Base-by-base conservation (phyloP, 164 flowering plant species). In the Magnolia sinica region DNA sequence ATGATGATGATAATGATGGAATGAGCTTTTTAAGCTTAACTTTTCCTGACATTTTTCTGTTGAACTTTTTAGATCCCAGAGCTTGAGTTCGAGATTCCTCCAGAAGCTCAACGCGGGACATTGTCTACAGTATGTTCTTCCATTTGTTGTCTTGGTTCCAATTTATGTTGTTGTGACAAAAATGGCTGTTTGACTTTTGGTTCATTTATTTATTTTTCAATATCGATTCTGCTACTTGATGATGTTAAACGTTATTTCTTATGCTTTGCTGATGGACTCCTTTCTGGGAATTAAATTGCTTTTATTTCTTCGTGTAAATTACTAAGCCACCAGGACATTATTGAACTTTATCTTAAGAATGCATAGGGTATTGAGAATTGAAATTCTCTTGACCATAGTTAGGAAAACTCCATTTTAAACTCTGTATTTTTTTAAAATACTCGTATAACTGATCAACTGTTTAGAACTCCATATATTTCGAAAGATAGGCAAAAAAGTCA, bases 61-160 rank as follows among this genome's bases (percentile, higher is more conserved):
- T 23, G 2, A 52, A 20, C 20, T 73, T 37, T 83, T 86, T 87
- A 95, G 99, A 87, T 96, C 76, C 97, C 98, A 58, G 93, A 94
- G 81, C 85, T 96, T 78, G 97, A 94, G 79, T 96, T 96, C 83
- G 99, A 96, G 87, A 96, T 96, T 73, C 99, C 99, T 77, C 94
- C 97, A 18, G 97, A 94, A 89, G 95, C 99, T 83, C 99, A 96
- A 77, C 92, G 93, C 51, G 99, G 99, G 71, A 86, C 86, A 52
- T 80, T 96, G 27, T 92, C 98, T 31, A 96, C 97, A 24, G 98
- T 96, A 92, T 65, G 8, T 84, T 61, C 72, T 59, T 76, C 27
- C 13, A 14, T 49, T 51, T 72, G 64, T 68, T 14, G 23, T 64
- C 7, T 37, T 63, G 8, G 20, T 76, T 37, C 13, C 24, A 68